Conservation (phyloP, 129 eudicot species). For the Arctium lappa region DNA sequence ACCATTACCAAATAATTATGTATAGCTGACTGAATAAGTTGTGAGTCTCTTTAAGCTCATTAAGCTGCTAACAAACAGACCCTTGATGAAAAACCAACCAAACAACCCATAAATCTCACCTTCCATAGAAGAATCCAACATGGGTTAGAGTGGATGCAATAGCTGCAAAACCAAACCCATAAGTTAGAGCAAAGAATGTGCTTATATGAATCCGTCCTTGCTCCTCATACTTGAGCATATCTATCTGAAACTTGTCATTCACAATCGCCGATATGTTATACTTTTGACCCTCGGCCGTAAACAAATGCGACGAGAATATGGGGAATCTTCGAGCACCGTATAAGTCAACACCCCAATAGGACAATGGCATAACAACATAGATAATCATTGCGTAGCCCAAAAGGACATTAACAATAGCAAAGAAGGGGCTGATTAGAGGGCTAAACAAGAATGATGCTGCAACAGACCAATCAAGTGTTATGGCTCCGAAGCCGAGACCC, state of each 20-base stretch:
- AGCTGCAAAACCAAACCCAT: constrained; percentile 90
- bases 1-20: too few relatives aligned
- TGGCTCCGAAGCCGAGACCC: constrained; percentile 83
- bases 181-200: constrained; percentile 77
- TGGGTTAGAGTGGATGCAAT: constrained; percentile 84
- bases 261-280: constrained; percentile 80
- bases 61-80: too few relatives aligned
- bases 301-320: constrained; percentile 83
- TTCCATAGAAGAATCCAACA: constrained; percentile 77
- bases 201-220: constrained; percentile 78
- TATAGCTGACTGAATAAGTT: too few relatives aligned
- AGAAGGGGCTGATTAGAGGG: constrained; percentile 86
- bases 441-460: constrained; percentile 83
- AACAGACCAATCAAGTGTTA: constrained; percentile 81
- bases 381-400: constrained; percentile 62
- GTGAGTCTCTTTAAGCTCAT: too few relatives aligned
- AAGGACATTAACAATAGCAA: constrained; percentile 69
- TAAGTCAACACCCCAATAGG: constrained; percentile 81
- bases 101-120: constrained; percentile 28
- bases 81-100: too few relatives aligned
- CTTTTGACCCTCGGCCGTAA: constrained; percentile 63
- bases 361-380: constrained; percentile 65
- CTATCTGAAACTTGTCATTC: constrained; percentile 72
- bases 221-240: constrained; percentile 44
- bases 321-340: constrained; percentile 68